Evolutionary conservation across 345 rosid species (phyloP).

Genomic region (Eucalyptus melliodora): DNA sequence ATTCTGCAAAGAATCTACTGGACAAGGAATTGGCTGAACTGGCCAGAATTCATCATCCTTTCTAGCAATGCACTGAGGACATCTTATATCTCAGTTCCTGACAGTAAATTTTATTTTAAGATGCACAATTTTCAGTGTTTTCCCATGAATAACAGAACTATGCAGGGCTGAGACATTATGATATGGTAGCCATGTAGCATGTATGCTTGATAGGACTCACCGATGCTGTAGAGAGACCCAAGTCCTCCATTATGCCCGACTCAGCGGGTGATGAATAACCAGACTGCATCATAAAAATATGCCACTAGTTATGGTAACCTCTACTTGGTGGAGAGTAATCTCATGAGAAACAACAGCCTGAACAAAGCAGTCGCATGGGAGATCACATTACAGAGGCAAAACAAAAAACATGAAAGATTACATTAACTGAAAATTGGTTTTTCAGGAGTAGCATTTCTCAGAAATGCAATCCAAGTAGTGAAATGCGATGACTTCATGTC

Average conservation of each 20-base stretch:
- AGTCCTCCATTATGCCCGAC: constrained; percentile 41
- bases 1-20: background rate
- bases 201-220: constrained; percentile 9
- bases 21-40: background rate
- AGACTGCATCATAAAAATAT: constrained; percentile 6
- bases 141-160: background rate
- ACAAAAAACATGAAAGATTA: background rate
- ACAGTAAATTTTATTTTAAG: background rate
- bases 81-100: background rate
- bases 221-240: constrained; percentile 48
- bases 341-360: background rate
- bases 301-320: background rate
- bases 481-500: background rate
- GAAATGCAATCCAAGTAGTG: background rate
- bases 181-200: background rate
- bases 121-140: background rate
- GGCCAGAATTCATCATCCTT: background rate
- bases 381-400: background rate
- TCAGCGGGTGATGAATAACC: constrained; percentile 59
- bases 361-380: background rate
- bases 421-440: background rate
- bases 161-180: background rate
- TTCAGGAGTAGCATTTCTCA: background rate
- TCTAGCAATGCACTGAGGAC: background rate
- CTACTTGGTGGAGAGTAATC: background rate